A percentile compares a stretch with the other conserved stretches of the same genome.
Conservation (phyloP, 345 rosid genomes). For the Diplotaxis tenuifolia region DNA sequence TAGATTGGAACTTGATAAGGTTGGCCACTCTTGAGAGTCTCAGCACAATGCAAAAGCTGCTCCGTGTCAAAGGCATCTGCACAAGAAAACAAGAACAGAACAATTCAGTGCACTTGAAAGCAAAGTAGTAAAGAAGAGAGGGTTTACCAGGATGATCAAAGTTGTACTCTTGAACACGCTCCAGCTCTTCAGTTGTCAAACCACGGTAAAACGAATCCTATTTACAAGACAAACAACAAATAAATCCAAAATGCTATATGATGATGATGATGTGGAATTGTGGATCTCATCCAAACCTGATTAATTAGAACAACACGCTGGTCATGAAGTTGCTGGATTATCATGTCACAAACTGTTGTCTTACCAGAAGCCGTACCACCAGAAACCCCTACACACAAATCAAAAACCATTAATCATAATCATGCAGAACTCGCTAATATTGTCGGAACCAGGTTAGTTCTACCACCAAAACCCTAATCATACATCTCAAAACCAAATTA, state of each 20-base stretch:
- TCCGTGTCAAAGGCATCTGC: conserved; percentile 96
- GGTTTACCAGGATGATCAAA: conserved; percentile 99
- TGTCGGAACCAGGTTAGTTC: background rate
- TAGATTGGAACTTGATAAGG: conserved; percentile 86
- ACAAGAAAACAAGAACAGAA: too few relatives aligned
- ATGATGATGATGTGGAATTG: background rate
- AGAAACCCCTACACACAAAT: conserved; percentile 61
- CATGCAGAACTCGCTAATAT: background rate
- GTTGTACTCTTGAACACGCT: conserved; percentile 90
- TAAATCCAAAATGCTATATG: background rate
- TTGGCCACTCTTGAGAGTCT: conserved; percentile 68
- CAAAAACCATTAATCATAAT: background rate
- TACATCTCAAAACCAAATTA: background rate
- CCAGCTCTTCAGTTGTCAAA: conserved; percentile 67
- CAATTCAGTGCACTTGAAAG: too few relatives aligned
- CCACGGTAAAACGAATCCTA: conserved; percentile 92
- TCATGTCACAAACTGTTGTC: conserved; percentile 97
- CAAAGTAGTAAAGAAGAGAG: too few relatives aligned
- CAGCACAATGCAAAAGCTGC: conserved; percentile 84
- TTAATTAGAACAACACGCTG: conserved; percentile 92
- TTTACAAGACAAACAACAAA: background rate
- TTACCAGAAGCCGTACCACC: conserved; percentile 99
- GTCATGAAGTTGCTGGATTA: conserved; percentile 95
- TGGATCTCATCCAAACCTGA: conserved; percentile 52
- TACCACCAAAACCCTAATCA: conserved; percentile 2